Evolutionary conservation across 257 asterid species (phyloP).

Genomic region (Marsdenia floribunda): DNA sequence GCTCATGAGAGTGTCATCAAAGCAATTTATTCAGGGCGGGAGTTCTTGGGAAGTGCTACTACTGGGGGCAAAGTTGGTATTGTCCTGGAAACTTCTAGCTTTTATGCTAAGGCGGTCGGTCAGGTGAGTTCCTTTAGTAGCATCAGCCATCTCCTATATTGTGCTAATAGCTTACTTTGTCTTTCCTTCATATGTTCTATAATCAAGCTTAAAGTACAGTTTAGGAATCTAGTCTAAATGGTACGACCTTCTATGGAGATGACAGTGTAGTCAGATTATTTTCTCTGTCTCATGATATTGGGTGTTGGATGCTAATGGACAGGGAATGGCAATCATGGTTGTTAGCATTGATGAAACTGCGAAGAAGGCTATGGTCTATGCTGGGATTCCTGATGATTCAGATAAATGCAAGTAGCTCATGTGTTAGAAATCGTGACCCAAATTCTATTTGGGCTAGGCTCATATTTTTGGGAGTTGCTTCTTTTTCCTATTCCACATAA

Average conservation of each 20-base stretch:
- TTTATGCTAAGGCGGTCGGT: constrained; percentile 99
- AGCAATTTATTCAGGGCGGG: constrained; percentile 80
- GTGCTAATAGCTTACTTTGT: not conserved
- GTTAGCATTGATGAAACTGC: constrained; percentile 63
- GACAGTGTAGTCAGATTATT: not conserved
- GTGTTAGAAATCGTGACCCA: no score
- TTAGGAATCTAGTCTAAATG: not conserved
- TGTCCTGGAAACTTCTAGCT: constrained; percentile 78
- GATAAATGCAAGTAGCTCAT: constrained; percentile 54
- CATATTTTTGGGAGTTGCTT: no score
- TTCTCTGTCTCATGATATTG: not conserved
- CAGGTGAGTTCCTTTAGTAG: constrained; percentile 51
- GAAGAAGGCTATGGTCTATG: constrained; percentile 86
- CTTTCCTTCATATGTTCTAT: not conserved
- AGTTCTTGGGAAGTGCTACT: constrained; percentile 58
- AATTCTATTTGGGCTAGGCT: no score
- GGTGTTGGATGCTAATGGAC: constrained; percentile 12
- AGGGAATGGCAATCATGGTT: constrained; percentile 89
- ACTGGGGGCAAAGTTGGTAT: constrained; percentile 79
- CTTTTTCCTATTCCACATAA: no score
- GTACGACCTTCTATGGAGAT: not conserved
- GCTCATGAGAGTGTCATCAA: constrained; percentile 77
- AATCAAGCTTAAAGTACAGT: not conserved
- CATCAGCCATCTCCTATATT: not conserved
- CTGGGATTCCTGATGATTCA: constrained; percentile 82